Evolutionary conservation across 2,329 filamentous ascomycete species (phyloP), one percentile per base, ranked within the genome.

Genomic region (Aspergillus latus): DNA sequence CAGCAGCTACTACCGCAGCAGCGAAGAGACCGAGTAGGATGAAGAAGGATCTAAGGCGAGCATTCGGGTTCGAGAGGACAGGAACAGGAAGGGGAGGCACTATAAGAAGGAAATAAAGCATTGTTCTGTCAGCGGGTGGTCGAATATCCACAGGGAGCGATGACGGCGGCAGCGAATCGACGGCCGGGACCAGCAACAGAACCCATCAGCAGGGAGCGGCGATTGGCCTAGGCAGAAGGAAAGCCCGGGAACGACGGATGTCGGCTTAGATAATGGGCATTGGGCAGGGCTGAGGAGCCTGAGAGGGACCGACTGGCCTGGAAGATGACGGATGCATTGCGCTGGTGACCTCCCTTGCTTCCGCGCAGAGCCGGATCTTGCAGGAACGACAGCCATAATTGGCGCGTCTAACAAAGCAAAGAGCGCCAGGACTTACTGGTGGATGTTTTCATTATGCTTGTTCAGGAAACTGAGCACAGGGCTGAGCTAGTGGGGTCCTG

Each of bases 161-260:
- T 55, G 47, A 58, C 37, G 45, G 44, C 42, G 45, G 26, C 32
- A 21, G 47, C 45, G 29, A 49, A 43, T 54, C 36, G 49, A 46
- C 52, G 37, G 37, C 52, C 54, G 59, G 46, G 43, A 49, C 57
- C 56, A 59, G 56, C 50, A 51, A 49, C 7, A 49, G 45, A 26
- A 15, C 45, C 53, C 48, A 29, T 46, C 21, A 58, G 51, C 53
- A 59, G 39, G 40, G 54, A 57, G 44, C 11, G 46, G 58, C 59
- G 53, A 57, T 58, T 63, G 58, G 59, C 51, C 53, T 46, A 62
- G 57, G 58, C 37, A 64, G 57, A 62, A 54, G 34, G 50, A 57
- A 52, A 37, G 52, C 21, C 65, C 66, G 68, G 66, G 63, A 69
- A 54, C 58, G 57, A 53, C 59, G 61, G 61, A 59, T 21, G 62